Conservation (phyloP, 805 yeast genomes). For the Wickerhamomyces rabaulensis region DNA sequence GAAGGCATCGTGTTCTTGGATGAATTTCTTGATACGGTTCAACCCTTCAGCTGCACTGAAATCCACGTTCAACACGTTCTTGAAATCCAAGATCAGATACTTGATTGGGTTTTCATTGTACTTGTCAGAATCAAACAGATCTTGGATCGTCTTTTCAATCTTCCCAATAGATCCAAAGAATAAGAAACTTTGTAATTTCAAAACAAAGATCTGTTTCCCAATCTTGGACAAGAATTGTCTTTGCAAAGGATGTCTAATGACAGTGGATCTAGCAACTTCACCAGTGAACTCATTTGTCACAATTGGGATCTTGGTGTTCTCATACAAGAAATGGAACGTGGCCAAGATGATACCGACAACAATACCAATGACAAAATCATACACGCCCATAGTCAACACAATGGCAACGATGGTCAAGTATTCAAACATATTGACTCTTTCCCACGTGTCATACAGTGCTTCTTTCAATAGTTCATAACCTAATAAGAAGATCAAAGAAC, state of each 20-base stretch:
- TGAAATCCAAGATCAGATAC: constrained; percentile 80
- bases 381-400: constrained; percentile 91
- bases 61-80: constrained; percentile 74
- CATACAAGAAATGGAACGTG: constrained; percentile 91
- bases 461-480: constrained; percentile 90
- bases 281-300: constrained; percentile 83
- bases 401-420: constrained; percentile 80
- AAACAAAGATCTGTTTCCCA: constrained; percentile 84
- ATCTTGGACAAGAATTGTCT: constrained; percentile 78
- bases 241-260: constrained; percentile 84
- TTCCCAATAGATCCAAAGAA: constrained; percentile 96
- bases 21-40: constrained; percentile 74
- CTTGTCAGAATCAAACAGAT: constrained; percentile 46
- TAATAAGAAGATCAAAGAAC: constrained; percentile 80
- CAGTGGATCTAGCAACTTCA: constrained; percentile 84
- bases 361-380: constrained; percentile 93
- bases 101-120: constrained; percentile 55
- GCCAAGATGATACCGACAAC: constrained; percentile 87
- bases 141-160: constrained; percentile 71
- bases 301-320: constrained; percentile 80
- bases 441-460: constrained; percentile 79
- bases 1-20: constrained; percentile 62
- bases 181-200: constrained; percentile 81
- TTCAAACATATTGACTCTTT: constrained; percentile 69
- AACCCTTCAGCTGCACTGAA: constrained; percentile 96